Base-by-base conservation (phyloP, 2,329 filamentous ascomycete species). In the Fusarium nanum region DNA sequence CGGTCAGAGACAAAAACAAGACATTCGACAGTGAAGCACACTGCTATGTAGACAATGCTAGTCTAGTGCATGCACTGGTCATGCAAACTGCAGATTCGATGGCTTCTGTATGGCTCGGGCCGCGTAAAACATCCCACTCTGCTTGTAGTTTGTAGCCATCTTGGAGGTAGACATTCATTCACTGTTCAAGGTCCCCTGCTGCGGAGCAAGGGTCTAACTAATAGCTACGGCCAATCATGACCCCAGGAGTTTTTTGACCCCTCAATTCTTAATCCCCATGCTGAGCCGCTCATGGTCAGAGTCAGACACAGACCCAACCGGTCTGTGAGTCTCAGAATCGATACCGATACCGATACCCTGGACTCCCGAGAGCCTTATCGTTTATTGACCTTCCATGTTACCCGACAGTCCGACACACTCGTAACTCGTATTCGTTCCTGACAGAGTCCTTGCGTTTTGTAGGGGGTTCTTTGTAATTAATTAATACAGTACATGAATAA, bases 81-180 rank as follows among this genome's bases (percentile, higher is more conserved):
- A 59, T 64, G 45, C 49, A 58, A 64, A 57, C 56, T 62, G 28
- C 42, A 52, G 46, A 34, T 37, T 42, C 20, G 27, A 41, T 27
- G 49, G 23, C 40, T 45, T 71, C 52, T 60, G 68, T 60, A 65
- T 71, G 68, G 68, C 34, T 56, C 52, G 58, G 27, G 32, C 37
- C 50, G 27, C 41, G 30, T 32, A 46, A 58, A 68, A 61, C 60
- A 71, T 71, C 59, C 68, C 50, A 70, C 67, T 47, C 63, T 60
- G 41, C 49, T 37, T 40, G 49, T 20, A 13, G 48, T 28, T 56
- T 68, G 54, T 59, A 65, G 11, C 55, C 60, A 50, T 48, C 60
- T 53, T 60, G 50, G 40, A 40, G 46, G 23, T 22, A 23, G 22
- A 23, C 22, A n/a, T 25, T 28, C 56, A 42, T 42, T 59, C 46